Evolutionary conservation across 306 rosid species (phyloP).

Genomic region (Echinosophora koreensis): DNA sequence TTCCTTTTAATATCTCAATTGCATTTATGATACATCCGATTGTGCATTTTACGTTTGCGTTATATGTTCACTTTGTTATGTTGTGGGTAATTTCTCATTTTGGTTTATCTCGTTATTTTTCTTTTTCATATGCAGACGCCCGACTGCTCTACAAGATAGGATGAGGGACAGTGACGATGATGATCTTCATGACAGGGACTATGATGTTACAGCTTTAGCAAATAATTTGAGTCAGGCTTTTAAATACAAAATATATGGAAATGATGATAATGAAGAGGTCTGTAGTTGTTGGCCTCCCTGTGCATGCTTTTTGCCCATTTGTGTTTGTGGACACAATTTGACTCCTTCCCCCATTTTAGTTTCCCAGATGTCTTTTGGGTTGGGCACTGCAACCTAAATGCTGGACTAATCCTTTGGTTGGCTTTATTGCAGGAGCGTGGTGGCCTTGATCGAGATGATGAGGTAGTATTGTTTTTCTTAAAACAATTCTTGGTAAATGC

Average conservation of each 20-base stretch:
- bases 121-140: constrained; percentile 72
- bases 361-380: constrained; percentile 11
- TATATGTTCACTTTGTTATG: constrained; percentile 9
- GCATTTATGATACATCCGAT: constrained; percentile 5
- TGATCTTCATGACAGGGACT: constrained; percentile 90
- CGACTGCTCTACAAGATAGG: constrained; percentile 95
- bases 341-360: not conserved
- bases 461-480: constrained; percentile 62
- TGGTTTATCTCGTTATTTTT: constrained; percentile 25
- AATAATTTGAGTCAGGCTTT: constrained; percentile 96
- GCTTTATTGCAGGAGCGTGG: constrained; percentile 78
- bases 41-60: not conserved
- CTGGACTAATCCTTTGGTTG: constrained; percentile 43
- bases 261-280: constrained; percentile 94
- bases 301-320: constrained; percentile 33
- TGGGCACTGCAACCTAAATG: constrained; percentile 21
- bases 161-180: constrained; percentile 96
- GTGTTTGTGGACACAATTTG: not conserved
- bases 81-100: constrained; percentile 18
- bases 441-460: constrained; percentile 81
- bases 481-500: constrained; percentile 24
- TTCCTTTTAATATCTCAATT: constrained; percentile 24
- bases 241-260: constrained; percentile 92
- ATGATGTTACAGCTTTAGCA: constrained; percentile 91
- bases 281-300: constrained; percentile 32